These are phyloP conservation scores for Cryptococcus sp. DNA, from an alignment of 1,284 basidiomycete species.

Conservation along the genomic window DNA sequence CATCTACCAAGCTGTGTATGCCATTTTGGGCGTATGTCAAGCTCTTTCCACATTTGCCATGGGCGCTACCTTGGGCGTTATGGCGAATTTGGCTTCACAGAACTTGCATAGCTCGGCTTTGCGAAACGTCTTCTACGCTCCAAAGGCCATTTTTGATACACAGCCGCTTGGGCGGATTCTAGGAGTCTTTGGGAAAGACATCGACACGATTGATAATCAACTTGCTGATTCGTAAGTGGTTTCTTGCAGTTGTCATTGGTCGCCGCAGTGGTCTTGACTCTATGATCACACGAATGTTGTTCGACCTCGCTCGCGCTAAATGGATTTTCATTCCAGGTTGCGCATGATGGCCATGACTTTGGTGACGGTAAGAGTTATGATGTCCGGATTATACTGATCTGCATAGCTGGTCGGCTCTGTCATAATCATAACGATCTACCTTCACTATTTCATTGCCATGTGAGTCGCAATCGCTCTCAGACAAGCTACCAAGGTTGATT, in stretches of 20 bases:
- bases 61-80: constrained; percentile 60
- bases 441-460: constrained; percentile 65
- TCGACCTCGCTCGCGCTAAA: no score
- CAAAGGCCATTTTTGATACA: constrained; percentile 71
- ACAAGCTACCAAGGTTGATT: neutral
- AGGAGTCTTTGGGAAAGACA: constrained; percentile 61
- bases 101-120: constrained; percentile 63
- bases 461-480: constrained; percentile 9
- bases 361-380: constrained; percentile 26
- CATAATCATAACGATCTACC: constrained; percentile 66
- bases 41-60: constrained; percentile 67
- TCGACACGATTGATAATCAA: constrained; percentile 57
- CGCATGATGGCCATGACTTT: constrained; percentile 56
- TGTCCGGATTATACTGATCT: constrained; percentile 14
- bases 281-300: no score
- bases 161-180: constrained; percentile 67
- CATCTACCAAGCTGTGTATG: constrained; percentile 74
- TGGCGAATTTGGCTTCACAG: constrained; percentile 63
- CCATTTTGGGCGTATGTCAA: constrained; percentile 58
- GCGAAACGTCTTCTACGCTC: constrained; percentile 64
- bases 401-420: constrained; percentile 60
- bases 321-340: constrained; percentile 34
- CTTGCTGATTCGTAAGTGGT: constrained; percentile 58
- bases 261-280: no score
- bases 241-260: no score